Percentiles rank a stretch among this genome's conserved stretches.
Evolutionary conservation across 345 rosid species (phyloP).

Genomic region (Euphorbia pulcherrima): DNA sequence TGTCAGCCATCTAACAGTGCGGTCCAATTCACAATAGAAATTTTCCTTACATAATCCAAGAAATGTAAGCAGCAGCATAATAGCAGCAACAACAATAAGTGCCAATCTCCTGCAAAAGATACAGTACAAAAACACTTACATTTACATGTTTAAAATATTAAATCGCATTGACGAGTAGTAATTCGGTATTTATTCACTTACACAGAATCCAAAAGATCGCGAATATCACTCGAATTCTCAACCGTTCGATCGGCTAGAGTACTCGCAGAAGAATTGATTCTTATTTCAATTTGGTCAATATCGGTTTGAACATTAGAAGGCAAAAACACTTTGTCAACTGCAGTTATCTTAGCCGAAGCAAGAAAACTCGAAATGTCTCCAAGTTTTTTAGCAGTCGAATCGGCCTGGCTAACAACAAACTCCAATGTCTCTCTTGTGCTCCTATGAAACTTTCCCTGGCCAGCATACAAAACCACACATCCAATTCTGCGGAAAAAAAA

Average conservation of each 20-base stretch:
- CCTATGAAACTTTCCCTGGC: slow-evolving; percentile 62
- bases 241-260: slow-evolving; percentile 46
- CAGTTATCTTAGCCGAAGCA: slow-evolving; percentile 60
- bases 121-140: slow-evolving; percentile 8
- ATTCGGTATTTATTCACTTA: slow-evolving; percentile 26
- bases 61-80: slow-evolving; percentile 72
- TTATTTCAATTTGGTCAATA: slow-evolving; percentile 67
- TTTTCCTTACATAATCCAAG: slow-evolving; percentile 89
- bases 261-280: slow-evolving; percentile 53
- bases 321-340: slow-evolving; percentile 62
- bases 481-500: slow-evolving; percentile 59
- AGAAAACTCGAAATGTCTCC: slow-evolving; percentile 61
- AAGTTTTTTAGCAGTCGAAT: slow-evolving; percentile 51
- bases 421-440: slow-evolving; percentile 68
- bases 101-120: slow-evolving; percentile 64
- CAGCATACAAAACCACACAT: slow-evolving; percentile 66
- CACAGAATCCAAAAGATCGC: slow-evolving; percentile 69
- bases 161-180: not conserved
- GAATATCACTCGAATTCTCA: slow-evolving; percentile 52
- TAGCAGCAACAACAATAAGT: slow-evolving; percentile 57
- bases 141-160: not conserved
- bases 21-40: too few relatives aligned
- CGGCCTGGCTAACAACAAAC: slow-evolving; percentile 72
- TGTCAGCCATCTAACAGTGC: too few relatives aligned
- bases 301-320: slow-evolving; percentile 81